Conservation (phyloP, 2,329 filamentous ascomycete species). For the Venturia effusa region DNA sequence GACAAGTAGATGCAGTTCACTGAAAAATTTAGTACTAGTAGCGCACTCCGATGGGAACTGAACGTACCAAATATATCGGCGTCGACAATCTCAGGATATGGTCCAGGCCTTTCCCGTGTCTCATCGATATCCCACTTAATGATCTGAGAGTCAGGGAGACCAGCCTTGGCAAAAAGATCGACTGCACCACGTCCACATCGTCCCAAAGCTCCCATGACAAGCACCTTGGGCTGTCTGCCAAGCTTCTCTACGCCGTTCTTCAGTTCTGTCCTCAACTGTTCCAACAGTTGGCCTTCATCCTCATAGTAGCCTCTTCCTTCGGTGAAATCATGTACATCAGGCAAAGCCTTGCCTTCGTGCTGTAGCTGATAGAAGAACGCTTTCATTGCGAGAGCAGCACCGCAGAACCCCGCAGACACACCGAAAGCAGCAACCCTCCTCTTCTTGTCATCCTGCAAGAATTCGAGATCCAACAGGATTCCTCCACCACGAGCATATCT, state of each 20-base stretch:
- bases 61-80: conserved; percentile 32
- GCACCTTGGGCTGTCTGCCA: conserved; percentile 58
- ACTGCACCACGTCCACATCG: conserved; percentile 79
- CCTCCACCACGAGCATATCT: conserved; percentile 69
- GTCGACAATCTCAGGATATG: conserved; percentile 56
- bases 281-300: conserved; percentile 63
- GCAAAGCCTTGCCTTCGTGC: conserved; percentile 55
- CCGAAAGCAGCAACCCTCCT: conserved; percentile 63
- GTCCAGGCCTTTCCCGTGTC: conserved; percentile 51
- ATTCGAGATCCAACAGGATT: conserved; percentile 76
- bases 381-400: conserved; percentile 53
- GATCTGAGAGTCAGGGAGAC: conserved; percentile 59
- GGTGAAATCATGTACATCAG: conserved; percentile 46
- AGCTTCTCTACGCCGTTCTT: conserved; percentile 53
- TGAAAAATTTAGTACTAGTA: too few relatives aligned
- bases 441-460: conserved; percentile 62
- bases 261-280: conserved; percentile 62
- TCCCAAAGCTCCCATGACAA: conserved; percentile 68
- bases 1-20: conserved; percentile 86
- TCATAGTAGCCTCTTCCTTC: conserved; percentile 47
- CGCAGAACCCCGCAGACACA: conserved; percentile 16
- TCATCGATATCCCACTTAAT: conserved; percentile 69
- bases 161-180: conserved; percentile 65
- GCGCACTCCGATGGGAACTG: too few relatives aligned
- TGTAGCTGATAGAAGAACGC: conserved; percentile 75